These are phyloP conservation scores for Salisapilia sapeloensis DNA, from an alignment of 352 stramenopile genomes.

Conservation along the genomic window DNA sequence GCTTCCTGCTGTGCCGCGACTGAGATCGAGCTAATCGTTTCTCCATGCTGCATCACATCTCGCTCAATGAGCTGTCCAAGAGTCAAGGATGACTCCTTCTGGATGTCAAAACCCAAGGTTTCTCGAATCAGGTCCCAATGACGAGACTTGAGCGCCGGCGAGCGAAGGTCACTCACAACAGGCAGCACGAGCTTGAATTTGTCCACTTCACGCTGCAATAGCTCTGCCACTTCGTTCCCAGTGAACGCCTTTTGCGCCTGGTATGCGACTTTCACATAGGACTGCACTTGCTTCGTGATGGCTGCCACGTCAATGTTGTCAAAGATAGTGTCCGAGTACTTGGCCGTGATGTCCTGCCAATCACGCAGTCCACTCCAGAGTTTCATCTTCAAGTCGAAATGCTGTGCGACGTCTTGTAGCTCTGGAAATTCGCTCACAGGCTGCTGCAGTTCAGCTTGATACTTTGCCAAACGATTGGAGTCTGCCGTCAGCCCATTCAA, in stretches of 20 bases:
- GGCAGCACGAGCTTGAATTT: conserved; percentile 81
- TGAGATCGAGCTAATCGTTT: conserved; percentile 74
- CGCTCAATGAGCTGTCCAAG: conserved; percentile 73
- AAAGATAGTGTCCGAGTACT: conserved; percentile 69
- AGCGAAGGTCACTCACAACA: conserved; percentile 55
- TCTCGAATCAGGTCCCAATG: conserved; percentile 62
- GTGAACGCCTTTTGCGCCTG: conserved; percentile 78
- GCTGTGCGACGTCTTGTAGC: conserved; percentile 68
- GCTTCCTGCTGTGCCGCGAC: conserved; percentile 81
- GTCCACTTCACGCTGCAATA: conserved; percentile 76
- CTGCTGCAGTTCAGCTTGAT: conserved; percentile 80
- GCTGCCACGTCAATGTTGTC: conserved; percentile 76
- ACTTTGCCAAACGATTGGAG: conserved; percentile 74
- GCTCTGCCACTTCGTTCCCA: conserved; percentile 64
- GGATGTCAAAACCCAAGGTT: conserved; percentile 81
- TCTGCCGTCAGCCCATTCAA: conserved; percentile 64
- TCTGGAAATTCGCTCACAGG: conserved; percentile 78
- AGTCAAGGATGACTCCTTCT: conserved; percentile 59
- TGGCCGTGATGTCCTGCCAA: conserved; percentile 64
- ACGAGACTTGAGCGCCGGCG: conserved; percentile 41
- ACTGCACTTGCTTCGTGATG: conserved; percentile 82
- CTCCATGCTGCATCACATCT: conserved; percentile 76
- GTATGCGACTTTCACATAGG: conserved; percentile 78
- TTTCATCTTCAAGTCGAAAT: conserved; percentile 84
- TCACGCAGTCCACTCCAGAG: conserved; percentile 79